Percentiles rank a stretch among this genome's conserved stretches.
phyloP scores from a whole-genome alignment of 768 basidiomycete genomes.

The Suillus discolor region DNA sequence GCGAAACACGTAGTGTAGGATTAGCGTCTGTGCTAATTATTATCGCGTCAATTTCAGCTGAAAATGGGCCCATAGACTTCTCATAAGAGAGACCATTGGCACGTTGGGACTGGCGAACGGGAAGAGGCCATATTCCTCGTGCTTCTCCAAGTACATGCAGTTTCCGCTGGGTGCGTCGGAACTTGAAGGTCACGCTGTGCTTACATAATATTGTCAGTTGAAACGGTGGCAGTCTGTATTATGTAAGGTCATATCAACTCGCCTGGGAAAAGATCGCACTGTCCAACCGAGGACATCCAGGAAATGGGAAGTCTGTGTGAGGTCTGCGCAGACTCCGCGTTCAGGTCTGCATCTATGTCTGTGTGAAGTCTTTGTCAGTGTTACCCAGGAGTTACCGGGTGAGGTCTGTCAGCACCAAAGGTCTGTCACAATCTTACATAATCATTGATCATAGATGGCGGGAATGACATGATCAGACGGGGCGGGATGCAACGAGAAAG shows the following conservation, averaged over 20 bases:
- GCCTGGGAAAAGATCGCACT: slow-evolving; percentile 75
- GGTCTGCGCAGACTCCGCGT: too few relatives aligned
- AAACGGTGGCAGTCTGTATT: neutral
- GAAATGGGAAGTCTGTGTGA: too few relatives aligned
- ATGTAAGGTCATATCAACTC: slow-evolving; percentile 16
- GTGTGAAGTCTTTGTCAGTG: too few relatives aligned
- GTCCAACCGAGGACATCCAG: too few relatives aligned
- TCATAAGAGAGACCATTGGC: slow-evolving; percentile 62
- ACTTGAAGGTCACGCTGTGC: slow-evolving; percentile 73
- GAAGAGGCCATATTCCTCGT: slow-evolving; percentile 82
- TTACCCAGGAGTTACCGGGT: too few relatives aligned
- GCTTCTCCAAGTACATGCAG: slow-evolving; percentile 78
- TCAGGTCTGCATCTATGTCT: too few relatives aligned
- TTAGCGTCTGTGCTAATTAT: slow-evolving; percentile 86
- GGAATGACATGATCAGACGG: too few relatives aligned
- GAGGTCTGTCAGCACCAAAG: too few relatives aligned
- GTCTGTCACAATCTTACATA: too few relatives aligned
- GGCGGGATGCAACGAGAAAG: too few relatives aligned
- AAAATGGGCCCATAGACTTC: slow-evolving; percentile 44
- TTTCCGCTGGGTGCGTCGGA: slow-evolving; percentile 72
- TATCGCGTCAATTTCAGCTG: slow-evolving; percentile 65
- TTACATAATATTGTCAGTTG: neutral
- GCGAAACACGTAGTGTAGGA: slow-evolving; percentile 77
- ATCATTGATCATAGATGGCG: too few relatives aligned
- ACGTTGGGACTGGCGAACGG: slow-evolving; percentile 70